These are phyloP conservation scores for Fonsecaea pedrosoi DNA, from an alignment of 2,329 filamentous ascomycete genomes.

Conservation along the genomic window DNA sequence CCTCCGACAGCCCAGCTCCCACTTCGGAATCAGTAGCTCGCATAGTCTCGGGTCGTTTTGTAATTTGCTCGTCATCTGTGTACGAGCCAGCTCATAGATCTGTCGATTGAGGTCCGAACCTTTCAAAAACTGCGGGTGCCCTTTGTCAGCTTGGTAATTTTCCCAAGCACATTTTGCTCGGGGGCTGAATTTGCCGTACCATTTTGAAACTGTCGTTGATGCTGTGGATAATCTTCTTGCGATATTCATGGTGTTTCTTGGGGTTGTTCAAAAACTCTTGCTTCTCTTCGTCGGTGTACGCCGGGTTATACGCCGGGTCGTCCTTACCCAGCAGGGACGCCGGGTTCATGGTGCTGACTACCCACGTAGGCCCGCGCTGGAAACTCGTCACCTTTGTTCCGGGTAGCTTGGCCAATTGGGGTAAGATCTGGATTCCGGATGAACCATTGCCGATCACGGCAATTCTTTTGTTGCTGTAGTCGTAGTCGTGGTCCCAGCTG, in stretches of 20 bases:
- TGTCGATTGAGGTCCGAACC: conserved; percentile 28
- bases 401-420: conserved; percentile 36
- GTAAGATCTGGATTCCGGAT: conserved; percentile 51
- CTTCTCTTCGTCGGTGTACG: conserved; percentile 43
- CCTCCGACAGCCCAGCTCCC: conserved; percentile 52
- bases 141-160: neutral
- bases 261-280: conserved; percentile 39
- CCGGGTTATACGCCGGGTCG: conserved; percentile 39
- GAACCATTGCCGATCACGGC: conserved; percentile 45
- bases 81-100: conserved; percentile 19
- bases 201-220: conserved; percentile 36
- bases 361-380: conserved; percentile 45
- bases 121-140: conserved; percentile 28
- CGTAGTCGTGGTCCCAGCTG: conserved; percentile 41
- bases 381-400: conserved; percentile 43
- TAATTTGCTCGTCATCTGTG: conserved; percentile 30
- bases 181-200: conserved; percentile 6
- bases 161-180: no score
- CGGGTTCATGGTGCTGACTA: conserved; percentile 41
- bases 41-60: conserved; percentile 38
- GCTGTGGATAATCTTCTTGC: conserved; percentile 44
- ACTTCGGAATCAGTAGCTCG: conserved; percentile 40
- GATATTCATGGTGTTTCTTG: conserved; percentile 44
- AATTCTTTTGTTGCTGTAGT: conserved; percentile 41
- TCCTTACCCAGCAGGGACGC: conserved; percentile 33